phyloP scores from a whole-genome alignment of 768 basidiomycete genomes.

The Cantharellus cinnabarinus region DNA sequence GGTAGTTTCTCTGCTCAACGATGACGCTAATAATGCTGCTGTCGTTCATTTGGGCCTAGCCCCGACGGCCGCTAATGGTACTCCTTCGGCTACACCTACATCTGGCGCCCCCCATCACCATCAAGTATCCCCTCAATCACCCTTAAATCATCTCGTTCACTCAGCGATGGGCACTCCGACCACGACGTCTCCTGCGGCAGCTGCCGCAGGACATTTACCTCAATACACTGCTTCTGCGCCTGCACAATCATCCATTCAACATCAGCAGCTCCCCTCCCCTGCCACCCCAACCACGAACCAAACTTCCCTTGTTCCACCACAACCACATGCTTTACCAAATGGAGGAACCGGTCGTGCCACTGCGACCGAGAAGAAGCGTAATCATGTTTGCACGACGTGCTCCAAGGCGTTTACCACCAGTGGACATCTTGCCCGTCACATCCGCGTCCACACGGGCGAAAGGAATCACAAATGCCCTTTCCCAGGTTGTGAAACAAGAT shows the following conservation, averaged over 20 bases:
- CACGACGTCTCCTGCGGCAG: background rate
- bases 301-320: background rate
- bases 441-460: constrained; percentile 81
- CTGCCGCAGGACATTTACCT: background rate
- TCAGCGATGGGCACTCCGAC: background rate
- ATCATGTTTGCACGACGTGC: constrained; percentile 51
- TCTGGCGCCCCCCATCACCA: background rate
- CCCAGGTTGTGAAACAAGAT: constrained; percentile 84
- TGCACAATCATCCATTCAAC: background rate
- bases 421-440: constrained; percentile 73
- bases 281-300: background rate
- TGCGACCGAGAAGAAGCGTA: constrained; percentile 17
- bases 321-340: constrained; percentile 1
- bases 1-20: constrained; percentile 1
- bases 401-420: constrained; percentile 68
- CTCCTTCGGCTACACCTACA: too few species aligned
- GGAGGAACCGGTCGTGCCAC: background rate
- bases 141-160: constrained; percentile 2
- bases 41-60: too few species aligned
- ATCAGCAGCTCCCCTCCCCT: background rate
- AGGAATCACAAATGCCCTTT: constrained; percentile 85
- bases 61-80: too few species aligned
- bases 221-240: background rate
- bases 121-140: background rate
- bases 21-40: background rate